Percentiles rank a stretch among this genome's conserved stretches.
Evolutionary conservation across 2,329 filamentous ascomycete genomes (phyloP).

Genomic region (Colletotrichum navitas): DNA sequence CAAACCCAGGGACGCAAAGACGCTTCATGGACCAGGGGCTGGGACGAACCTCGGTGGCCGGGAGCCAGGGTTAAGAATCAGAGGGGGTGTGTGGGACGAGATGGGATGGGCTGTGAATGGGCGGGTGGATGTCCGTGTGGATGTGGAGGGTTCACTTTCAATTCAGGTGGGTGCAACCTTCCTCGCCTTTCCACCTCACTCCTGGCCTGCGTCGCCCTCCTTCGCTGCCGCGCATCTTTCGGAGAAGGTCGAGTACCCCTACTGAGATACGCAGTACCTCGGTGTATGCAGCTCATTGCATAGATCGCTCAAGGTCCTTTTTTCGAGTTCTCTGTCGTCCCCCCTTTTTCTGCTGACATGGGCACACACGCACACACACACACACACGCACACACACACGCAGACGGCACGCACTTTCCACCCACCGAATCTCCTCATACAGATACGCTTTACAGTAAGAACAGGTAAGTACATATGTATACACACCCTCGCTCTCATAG

Average conservation of each 20-base stretch:
- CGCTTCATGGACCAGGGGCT: slow-evolving; percentile 40
- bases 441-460: not conserved
- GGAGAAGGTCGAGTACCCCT: not conserved
- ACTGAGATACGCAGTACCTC: not conserved
- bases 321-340: slow-evolving; percentile 7
- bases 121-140: slow-evolving; percentile 39
- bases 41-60: slow-evolving; percentile 19
- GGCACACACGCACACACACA: not conserved
- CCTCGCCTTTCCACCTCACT: slow-evolving; percentile 1
- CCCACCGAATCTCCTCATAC: slow-evolving; percentile 8
- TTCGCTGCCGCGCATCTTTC: not conserved
- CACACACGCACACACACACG: not conserved
- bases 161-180: slow-evolving; percentile 41
- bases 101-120: slow-evolving; percentile 31
- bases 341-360: slow-evolving; percentile 15
- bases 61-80: slow-evolving; percentile 15
- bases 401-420: slow-evolving; percentile 4
- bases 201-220: not conserved
- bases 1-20: slow-evolving; percentile 41
- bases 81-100: slow-evolving; percentile 31
- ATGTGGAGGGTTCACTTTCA: slow-evolving; percentile 38
- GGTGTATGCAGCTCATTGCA: not conserved
- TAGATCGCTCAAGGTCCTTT: slow-evolving; percentile 9
- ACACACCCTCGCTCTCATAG: slow-evolving; percentile 4
- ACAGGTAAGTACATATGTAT: too few species aligned